Evolutionary conservation across 2,329 filamentous ascomycete genomes (phyloP).

Genomic region (Hymenoscyphus linearis): DNA sequence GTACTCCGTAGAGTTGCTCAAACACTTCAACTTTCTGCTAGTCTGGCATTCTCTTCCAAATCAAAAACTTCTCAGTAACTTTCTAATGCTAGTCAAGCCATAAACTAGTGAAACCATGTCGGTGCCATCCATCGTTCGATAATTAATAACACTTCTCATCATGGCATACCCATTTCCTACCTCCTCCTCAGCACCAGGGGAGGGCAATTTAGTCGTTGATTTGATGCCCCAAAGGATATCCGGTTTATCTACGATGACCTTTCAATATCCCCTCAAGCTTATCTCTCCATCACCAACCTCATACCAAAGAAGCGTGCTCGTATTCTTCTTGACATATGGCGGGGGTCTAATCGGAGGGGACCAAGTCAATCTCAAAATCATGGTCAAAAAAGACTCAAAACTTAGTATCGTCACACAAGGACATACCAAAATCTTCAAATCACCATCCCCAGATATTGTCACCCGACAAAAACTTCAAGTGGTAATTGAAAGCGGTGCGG

Average conservation of each 20-base stretch:
- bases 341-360: constrained; percentile 90
- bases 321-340: constrained; percentile 91
- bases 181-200: constrained; percentile 68
- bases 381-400: constrained; percentile 57
- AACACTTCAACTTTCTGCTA: not conserved
- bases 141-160: not conserved
- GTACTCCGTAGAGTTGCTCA: not conserved
- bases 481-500: constrained; percentile 44
- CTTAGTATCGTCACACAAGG: constrained; percentile 68
- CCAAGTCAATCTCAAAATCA: constrained; percentile 65
- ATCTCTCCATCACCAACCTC: constrained; percentile 70
- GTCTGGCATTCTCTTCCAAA: not conserved
- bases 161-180: constrained; percentile 43
- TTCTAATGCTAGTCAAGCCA: no score
- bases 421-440: constrained; percentile 94
- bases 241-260: constrained; percentile 68
- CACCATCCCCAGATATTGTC: constrained; percentile 48
- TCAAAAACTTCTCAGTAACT: not conserved
- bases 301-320: constrained; percentile 62
- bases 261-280: constrained; percentile 92
- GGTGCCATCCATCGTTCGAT: not conserved
- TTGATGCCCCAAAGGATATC: constrained; percentile 67
- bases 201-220: constrained; percentile 70
- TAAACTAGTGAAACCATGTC: not conserved
- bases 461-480: constrained; percentile 55